A percentile compares a stretch with the other conserved stretches of the same genome.
These are phyloP conservation scores for Eimeria tenella DNA, from an alignment of 169 alveolate genomes.

Conservation along the genomic window DNA sequence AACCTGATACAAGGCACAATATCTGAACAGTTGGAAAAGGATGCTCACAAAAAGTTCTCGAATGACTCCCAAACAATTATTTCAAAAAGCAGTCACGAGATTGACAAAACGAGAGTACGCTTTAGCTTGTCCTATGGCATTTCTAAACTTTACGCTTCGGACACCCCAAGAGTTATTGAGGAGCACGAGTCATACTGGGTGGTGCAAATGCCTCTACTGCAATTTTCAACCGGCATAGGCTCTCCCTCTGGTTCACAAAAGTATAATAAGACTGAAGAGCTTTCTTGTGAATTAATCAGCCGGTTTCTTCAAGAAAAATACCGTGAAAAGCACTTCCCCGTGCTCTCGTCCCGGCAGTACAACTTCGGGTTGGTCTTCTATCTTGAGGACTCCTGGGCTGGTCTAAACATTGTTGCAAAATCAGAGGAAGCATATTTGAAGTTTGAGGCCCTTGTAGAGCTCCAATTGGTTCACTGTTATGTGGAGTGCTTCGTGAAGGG, in stretches of 20 bases:
- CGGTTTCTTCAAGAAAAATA: neutral
- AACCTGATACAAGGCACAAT: neutral
- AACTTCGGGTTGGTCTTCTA: slow-evolving; percentile 46
- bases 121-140: neutral
- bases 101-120: neutral
- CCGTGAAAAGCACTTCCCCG: slow-evolving; percentile 6
- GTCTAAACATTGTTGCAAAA: slow-evolving; percentile 51
- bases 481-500: slow-evolving; percentile 66
- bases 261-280: neutral
- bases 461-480: slow-evolving; percentile 34
- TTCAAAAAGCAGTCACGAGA: neutral
- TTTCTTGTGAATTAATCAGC: slow-evolving; percentile 3
- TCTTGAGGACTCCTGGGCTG: slow-evolving; percentile 52
- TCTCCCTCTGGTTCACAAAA: too few relatives aligned
- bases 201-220: slow-evolving; percentile 4
- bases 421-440: slow-evolving; percentile 24
- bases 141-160: neutral
- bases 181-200: slow-evolving; percentile 52
- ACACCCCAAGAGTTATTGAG: slow-evolving; percentile 21
- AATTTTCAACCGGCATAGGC: too few relatives aligned
- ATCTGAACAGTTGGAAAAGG: neutral
- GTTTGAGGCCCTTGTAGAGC: slow-evolving; percentile 52
- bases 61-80: neutral
- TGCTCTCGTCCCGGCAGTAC: slow-evolving; percentile 65
- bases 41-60: neutral